Evolutionary conservation across 192 early-diverging fungal species (phyloP).

Genomic region (Coemansia sp.): DNA sequence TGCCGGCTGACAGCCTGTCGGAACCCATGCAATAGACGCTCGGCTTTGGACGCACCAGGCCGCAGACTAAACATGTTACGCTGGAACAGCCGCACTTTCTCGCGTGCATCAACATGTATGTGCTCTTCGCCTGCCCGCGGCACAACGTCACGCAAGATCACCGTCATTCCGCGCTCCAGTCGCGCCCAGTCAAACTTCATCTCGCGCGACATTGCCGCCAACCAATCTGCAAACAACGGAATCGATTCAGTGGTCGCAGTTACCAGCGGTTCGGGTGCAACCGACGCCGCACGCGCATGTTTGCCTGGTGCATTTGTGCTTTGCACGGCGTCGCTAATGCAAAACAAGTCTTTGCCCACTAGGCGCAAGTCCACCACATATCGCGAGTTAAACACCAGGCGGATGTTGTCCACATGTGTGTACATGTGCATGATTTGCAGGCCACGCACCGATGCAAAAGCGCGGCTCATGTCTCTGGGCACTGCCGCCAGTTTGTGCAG

Average conservation of each 20-base stretch:
- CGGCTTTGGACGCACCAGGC: constrained; percentile 27
- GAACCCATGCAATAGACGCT: constrained; percentile 27
- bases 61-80: constrained; percentile 34
- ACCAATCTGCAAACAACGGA: constrained; percentile 44
- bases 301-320: constrained; percentile 10
- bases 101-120: not conserved
- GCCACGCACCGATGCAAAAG: constrained; percentile 32
- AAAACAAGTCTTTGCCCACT: constrained; percentile 33
- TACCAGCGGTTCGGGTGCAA: constrained; percentile 39
- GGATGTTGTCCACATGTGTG: constrained; percentile 45
- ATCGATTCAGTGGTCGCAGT: constrained; percentile 43
- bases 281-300: constrained; percentile 7
- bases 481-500: constrained; percentile 21
- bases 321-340: constrained; percentile 37
- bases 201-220: constrained; percentile 35
- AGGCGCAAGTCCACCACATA: constrained; percentile 45
- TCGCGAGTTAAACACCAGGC: constrained; percentile 49
- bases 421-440: constrained; percentile 51
- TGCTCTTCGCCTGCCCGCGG: not conserved
- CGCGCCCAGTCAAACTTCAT: constrained; percentile 40
- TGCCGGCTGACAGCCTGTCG: constrained; percentile 23
- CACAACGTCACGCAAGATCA: constrained; percentile 1
- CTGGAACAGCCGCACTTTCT: constrained; percentile 30
- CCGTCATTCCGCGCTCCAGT: constrained; percentile 24
- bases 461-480: constrained; percentile 10